These are phyloP conservation scores for Tilletia caries DNA, from an alignment of 1,284 basidiomycete species.

Conservation along the genomic window DNA sequence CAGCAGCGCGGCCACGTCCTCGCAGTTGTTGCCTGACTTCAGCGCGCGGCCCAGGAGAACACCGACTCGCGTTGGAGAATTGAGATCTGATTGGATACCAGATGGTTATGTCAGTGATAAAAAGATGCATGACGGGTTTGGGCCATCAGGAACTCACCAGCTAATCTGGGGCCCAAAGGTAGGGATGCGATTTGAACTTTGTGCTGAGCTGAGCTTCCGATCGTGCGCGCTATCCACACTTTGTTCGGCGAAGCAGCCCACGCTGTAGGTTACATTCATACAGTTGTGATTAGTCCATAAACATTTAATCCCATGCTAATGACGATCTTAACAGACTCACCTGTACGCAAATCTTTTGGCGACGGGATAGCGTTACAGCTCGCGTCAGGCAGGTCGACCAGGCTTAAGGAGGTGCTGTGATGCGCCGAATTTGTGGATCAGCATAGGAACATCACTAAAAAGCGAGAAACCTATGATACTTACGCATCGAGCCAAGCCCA, in stretches of 20 bases:
- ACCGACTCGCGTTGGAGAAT: neutral
- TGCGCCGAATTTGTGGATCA: too few species aligned
- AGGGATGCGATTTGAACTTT: neutral
- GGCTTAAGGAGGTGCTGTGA: too few species aligned
- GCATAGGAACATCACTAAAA: too few species aligned
- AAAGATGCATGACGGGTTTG: neutral
- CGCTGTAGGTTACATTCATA: neutral
- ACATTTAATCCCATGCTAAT: too few species aligned
- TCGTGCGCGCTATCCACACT: neutral
- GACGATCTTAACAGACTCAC: too few species aligned
- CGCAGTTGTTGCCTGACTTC: neutral
- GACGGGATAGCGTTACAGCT: too few species aligned
- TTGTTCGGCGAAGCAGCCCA: conserved; percentile 1
- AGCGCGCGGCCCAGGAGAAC: neutral
- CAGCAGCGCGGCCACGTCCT: neutral
- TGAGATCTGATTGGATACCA: neutral
- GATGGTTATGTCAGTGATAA: neutral
- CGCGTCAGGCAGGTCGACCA: too few species aligned
- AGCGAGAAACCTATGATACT: neutral
- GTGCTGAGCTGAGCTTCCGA: neutral
- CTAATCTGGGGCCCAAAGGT: neutral
- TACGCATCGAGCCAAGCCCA: conserved; percentile 1
- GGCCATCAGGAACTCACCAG: neutral
- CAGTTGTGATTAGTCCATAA: too few species aligned
- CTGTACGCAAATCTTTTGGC: neutral